Base-by-base conservation (phyloP, 2,329 filamentous ascomycete species). In the Emmonsiellopsis sp. region DNA sequence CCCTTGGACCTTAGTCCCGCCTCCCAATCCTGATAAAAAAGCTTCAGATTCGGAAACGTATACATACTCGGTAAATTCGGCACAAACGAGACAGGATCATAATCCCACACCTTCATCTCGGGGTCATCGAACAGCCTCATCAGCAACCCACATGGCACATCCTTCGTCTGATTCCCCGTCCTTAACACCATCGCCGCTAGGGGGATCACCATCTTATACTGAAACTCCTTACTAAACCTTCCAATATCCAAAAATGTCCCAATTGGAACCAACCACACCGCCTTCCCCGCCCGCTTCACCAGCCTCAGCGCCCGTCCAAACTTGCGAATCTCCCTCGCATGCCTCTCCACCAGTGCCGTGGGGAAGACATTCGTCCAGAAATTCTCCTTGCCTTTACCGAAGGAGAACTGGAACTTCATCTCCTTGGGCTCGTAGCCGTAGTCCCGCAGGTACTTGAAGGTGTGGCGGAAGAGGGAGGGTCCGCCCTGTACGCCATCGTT, bases 101-200 rank as follows among this genome's bases (percentile, higher is more conserved):
- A 83, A 31, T 79, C 70, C 80, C 80, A 84, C 7, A 84, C 70
- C 56, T 77, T 78, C 74, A 81, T 79, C 52, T 79, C 79, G 0
- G 79, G 78, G 53, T 80, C 78, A 54, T 80, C 71, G 50, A 81
- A 83, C 0, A 84, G 66, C 4, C 80, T 70, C 62, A 84, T 80
- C 4, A 89, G 73, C 35, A 89, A 82, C 26, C 85, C 83, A 42
- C 78, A 80, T 0, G 85, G 82, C 0, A 89, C 85, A 57, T 87
- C 82, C 0, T 85, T 81, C 0, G 85, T 86, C 61, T 87, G 83
- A 59, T 89, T 89, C 1, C 86, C 85, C 0, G 86, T 89, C 0
- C 86, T 86, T 0, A 89, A 73, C 63, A 90, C 89, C 1, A 89
- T 72, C 0, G 86, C 86, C 34, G 88, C 79, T 65, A 89, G 79